Conservation (phyloP, 2,329 filamentous ascomycete species). For the Monilinia fructigena region DNA sequence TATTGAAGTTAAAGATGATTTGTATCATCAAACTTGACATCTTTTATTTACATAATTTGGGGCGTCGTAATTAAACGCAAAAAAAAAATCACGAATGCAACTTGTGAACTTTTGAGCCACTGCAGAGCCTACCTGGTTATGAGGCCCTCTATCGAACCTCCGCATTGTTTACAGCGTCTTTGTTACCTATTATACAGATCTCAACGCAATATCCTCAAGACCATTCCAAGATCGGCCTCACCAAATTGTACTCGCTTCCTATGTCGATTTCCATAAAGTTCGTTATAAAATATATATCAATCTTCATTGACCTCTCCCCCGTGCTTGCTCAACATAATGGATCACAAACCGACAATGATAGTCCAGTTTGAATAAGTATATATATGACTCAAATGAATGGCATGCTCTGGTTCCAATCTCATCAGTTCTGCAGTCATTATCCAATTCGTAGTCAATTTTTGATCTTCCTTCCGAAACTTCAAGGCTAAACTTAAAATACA, state of each 20-base stretch:
- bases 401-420: background rate
- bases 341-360: background rate
- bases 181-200: too few species aligned
- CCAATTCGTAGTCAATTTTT: background rate
- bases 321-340: background rate
- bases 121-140: background rate
- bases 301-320: background rate
- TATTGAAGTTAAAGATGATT: background rate
- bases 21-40: background rate
- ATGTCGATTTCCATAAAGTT: background rate
- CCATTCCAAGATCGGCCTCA: too few species aligned
- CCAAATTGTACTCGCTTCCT: background rate
- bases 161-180: background rate
- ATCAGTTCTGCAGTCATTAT: background rate
- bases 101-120: background rate
- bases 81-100: background rate
- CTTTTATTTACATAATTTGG: background rate
- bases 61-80: too few species aligned
- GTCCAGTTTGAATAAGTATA: background rate
- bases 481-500: background rate
- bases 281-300: background rate
- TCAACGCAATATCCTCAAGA: background rate
- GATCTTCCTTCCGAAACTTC: background rate
- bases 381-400: background rate
- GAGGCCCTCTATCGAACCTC: background rate